Percentiles rank a stretch among this genome's conserved stretches.
Conservation (phyloP, 768 basidiomycete species). For the Tephrocybe sp. region DNA sequence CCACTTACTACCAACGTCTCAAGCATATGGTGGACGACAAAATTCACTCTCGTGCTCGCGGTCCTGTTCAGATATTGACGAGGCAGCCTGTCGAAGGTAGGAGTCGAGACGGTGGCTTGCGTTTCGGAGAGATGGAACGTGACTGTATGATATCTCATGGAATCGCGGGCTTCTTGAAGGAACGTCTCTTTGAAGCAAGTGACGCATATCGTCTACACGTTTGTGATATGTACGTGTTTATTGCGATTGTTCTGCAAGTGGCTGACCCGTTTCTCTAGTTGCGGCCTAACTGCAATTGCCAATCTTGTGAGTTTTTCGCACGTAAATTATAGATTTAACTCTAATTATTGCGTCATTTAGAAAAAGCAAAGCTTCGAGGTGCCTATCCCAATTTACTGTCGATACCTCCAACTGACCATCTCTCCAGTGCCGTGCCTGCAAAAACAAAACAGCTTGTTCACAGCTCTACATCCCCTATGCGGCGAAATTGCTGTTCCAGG, state of each 20-base stretch:
- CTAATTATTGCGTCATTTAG: constrained; percentile 29
- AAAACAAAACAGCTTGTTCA: constrained; percentile 94
- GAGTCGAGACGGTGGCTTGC: constrained; percentile 96
- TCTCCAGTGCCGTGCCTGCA: constrained; percentile 84
- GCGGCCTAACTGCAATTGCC: constrained; percentile 95
- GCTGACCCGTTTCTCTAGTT: constrained; percentile 44
- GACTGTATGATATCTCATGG: constrained; percentile 99
- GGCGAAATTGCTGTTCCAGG: constrained; percentile 95
- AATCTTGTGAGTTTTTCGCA: constrained; percentile 68
- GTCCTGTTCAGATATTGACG: constrained; percentile 96
- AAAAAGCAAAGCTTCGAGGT: constrained; percentile 99
- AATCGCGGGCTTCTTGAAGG: constrained; percentile 96
- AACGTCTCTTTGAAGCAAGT: constrained; percentile 92
- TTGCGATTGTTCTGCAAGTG: not conserved
- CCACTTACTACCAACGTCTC: constrained; percentile 97
- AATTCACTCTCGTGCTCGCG: constrained; percentile 96
- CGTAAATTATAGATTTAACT: constrained; percentile 4
- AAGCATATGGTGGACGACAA: constrained; percentile 99
- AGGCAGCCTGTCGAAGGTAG: constrained; percentile 98
- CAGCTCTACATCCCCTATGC: constrained; percentile 95
- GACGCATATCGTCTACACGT: constrained; percentile 94
- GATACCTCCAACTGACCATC: not conserved
- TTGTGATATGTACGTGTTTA: constrained; percentile 82
- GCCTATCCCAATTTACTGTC: constrained; percentile 11
- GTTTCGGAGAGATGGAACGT: constrained; percentile 99